A percentile compares a stretch with the other conserved stretches of the same genome.
These are phyloP conservation scores for Dryadomyces quercus-mongolicae DNA, from an alignment of 2,329 filamentous ascomycete species.

Conservation along the genomic window DNA sequence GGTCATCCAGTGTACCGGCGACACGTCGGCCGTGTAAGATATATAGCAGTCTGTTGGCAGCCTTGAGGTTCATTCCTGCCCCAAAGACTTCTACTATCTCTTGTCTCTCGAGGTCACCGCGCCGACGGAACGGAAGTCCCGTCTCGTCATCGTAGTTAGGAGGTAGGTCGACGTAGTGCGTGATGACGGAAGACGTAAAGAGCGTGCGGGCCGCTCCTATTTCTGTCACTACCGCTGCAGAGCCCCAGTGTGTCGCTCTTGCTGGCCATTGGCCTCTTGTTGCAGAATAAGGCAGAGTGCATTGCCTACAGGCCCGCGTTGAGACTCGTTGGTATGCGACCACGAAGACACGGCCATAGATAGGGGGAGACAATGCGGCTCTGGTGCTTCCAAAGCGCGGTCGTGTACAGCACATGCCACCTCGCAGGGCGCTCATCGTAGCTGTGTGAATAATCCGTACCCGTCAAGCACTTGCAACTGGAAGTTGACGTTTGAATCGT, in stretches of 20 bases:
- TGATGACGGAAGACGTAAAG: conserved; percentile 26
- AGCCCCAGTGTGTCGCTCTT: too few species aligned
- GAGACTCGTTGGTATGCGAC: neutral
- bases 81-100: conserved; percentile 41
- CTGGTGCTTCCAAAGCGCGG: neutral
- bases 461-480: neutral
- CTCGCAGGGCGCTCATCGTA: conserved; percentile 5
- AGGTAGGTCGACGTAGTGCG: conserved; percentile 47
- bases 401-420: neutral
- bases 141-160: conserved; percentile 39
- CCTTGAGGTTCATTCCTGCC: conserved; percentile 25
- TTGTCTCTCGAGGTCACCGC: conserved; percentile 33
- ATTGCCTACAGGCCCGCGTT: neutral
- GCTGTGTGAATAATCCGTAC: neutral
- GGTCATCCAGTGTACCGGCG: conserved; percentile 51
- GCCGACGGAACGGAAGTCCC: conserved; percentile 40
- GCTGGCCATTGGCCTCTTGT: neutral
- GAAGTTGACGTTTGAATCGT: neutral
- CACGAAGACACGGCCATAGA: neutral
- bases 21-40: conserved; percentile 52
- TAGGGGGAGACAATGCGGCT: neutral
- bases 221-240: neutral
- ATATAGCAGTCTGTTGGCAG: conserved; percentile 41
- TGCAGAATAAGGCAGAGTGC: neutral
- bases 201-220: conserved; percentile 13